A percentile compares a stretch with the other conserved stretches of the same genome.
Conservation (phyloP, 768 basidiomycete species). For the Tricholoma bakamatsutake region DNA sequence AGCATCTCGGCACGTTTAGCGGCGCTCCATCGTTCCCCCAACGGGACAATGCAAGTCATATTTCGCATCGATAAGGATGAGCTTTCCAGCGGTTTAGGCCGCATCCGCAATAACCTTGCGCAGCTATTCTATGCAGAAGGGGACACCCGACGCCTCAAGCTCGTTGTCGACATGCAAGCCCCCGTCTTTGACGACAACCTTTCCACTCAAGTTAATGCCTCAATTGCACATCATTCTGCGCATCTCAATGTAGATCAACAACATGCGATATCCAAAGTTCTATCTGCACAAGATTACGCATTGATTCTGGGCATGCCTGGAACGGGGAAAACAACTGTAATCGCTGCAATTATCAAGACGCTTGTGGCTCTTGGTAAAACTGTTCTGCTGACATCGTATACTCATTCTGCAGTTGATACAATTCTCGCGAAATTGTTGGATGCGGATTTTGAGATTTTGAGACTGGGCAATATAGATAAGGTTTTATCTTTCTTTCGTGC, state of each 20-base stretch:
- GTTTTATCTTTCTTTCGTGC: constrained; percentile 31
- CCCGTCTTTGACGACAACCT: constrained; percentile 52
- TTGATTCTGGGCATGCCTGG: constrained; percentile 97
- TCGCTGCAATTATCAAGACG: constrained; percentile 79
- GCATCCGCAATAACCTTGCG: constrained; percentile 87
- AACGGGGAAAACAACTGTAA: constrained; percentile 95
- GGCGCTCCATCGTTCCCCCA: constrained; percentile 7
- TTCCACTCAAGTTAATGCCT: constrained; percentile 13
- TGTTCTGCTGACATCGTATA: constrained; percentile 87
- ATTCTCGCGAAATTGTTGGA: constrained; percentile 78
- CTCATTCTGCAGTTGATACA: constrained; percentile 98
- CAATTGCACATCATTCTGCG: constrained; percentile 24
- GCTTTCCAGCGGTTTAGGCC: constrained; percentile 76
- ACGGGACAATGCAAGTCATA: constrained; percentile 21
- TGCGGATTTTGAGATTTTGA: constrained; percentile 64
- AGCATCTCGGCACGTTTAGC: constrained; percentile 38
- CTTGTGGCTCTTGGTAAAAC: constrained; percentile 80
- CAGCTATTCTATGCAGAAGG: constrained; percentile 80
- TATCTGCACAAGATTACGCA: constrained; percentile 84
- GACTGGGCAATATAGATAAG: constrained; percentile 91
- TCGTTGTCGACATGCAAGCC: constrained; percentile 75
- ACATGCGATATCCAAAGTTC: constrained; percentile 64
- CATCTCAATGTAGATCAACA: constrained; percentile 69
- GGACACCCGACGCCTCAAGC: constrained; percentile 56
- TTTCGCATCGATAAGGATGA: constrained; percentile 97